These are phyloP conservation scores for Sugiyamaella chiloensis DNA, from an alignment of 805 yeast genomes.

Conservation along the genomic window DNA sequence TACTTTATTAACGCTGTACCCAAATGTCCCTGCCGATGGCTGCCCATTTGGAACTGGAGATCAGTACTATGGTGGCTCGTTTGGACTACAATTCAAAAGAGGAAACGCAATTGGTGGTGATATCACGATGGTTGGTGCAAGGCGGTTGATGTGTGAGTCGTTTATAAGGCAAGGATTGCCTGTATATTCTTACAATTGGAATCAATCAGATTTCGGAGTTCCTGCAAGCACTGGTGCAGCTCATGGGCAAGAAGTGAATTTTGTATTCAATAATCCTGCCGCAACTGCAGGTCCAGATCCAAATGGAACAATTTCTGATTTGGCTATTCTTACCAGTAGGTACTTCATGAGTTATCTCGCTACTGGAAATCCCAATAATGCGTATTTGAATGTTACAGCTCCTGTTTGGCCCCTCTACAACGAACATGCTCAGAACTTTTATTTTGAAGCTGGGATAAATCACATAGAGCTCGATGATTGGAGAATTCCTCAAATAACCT, in stretches of 20 bases:
- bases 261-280: background rate
- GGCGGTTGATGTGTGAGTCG: background rate
- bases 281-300: background rate
- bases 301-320: background rate
- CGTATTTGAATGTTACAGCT: background rate
- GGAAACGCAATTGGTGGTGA: background rate
- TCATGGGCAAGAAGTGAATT: background rate
- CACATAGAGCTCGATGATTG: background rate
- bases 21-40: slow-evolving; percentile 17
- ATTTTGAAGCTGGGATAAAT: background rate
- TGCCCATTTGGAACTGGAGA: slow-evolving; percentile 20
- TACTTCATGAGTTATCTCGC: background rate
- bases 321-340: background rate
- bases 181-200: background rate
- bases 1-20: slow-evolving; percentile 13
- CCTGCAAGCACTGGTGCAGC: background rate
- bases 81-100: background rate
- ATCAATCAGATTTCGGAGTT: background rate
- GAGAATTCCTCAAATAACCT: background rate
- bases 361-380: background rate
- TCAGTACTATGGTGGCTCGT: background rate
- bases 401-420: background rate
- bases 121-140: background rate
- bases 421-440: background rate
- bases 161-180: background rate